Percentiles rank a stretch among this genome's conserved stretches.
phyloP scores from a whole-genome alignment of 176 grass and related monocot genomes.

The Musa acuminata region DNA sequence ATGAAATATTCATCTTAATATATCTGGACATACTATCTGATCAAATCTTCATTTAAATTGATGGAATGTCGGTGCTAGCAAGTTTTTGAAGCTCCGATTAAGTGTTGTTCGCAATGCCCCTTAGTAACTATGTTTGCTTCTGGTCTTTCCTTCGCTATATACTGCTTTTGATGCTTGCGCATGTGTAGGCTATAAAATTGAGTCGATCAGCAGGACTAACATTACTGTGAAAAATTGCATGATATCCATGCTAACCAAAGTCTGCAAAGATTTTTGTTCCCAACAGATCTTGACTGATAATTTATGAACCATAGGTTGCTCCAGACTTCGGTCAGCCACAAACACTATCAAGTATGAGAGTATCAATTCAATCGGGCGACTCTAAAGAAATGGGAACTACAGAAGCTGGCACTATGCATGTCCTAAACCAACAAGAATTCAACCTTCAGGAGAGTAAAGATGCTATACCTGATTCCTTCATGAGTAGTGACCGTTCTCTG shows the following conservation, averaged over 20 bases:
- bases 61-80: no score
- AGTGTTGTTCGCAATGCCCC: no score
- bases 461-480: conserved; percentile 1
- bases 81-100: no score
- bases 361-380: conserved; percentile 7
- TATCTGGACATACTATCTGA: no score
- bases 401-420: not conserved
- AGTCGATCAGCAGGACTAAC: not conserved
- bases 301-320: conserved; percentile 7
- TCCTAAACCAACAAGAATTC: conserved; percentile 15
- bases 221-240: not conserved
- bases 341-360: not conserved
- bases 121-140: no score
- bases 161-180: no score
- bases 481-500: conserved; percentile 10
- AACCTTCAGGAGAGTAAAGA: conserved; percentile 25
- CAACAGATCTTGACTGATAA: not conserved
- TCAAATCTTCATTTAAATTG: no score
- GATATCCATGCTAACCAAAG: not conserved
- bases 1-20: no score
- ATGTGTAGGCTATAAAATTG: no score
- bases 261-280: not conserved
- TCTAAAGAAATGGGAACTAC: not conserved
- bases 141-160: no score
- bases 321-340: not conserved